Evolutionary conservation across 1,284 basidiomycete genomes (phyloP), one percentile per base, ranked within the genome.

Genomic region (Fomitiporia mediterranea): DNA sequence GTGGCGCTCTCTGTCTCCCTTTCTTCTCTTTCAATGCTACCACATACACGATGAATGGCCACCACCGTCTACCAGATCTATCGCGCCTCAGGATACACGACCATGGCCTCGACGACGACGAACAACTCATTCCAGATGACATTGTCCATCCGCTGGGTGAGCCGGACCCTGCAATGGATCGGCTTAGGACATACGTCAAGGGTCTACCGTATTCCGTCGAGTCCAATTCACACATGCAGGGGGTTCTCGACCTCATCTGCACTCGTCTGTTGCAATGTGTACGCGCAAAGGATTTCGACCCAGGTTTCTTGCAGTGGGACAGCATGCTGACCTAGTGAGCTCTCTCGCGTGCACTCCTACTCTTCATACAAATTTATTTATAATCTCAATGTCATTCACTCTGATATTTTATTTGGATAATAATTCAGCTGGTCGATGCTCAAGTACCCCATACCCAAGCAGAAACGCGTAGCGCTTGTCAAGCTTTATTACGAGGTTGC

Each of bases 391-490:
- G 11, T 43, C 19, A 11, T 43, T 30, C 21, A 27, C n/a, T 28
- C 58, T 57, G 53, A 49, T 57, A 40, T 48, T 50, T 51, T 30
- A 32, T 21, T 39, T 51, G 60, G 35, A 49, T 30, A 23, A 5
- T 53, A 57, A 44, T 39, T 57, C 47, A 47, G 89, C 68, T 94
- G 91, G 90, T 70, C 72, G 48, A 85, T 84, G 74, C 79, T 94
- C 68, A 89, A 90, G 63, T 94, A 93, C 66, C 91, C 90, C 13
- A 86, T 94, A 65, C 89, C 89, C 61, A 86, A 86, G 67, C 81
- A 85, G 56, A 86, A 86, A 60, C 79, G 92, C 55, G 84, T 94
- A 53, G 77, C 75, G 40, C 76, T 97, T 37, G 85, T 88, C 43
- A 86, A 86, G 67, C 69, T 98, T 2, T 97, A 91, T 72, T 97